Evolutionary conservation across 495 filamentous ascomycete species (phyloP).

Genomic region (Cercophora samala): DNA sequence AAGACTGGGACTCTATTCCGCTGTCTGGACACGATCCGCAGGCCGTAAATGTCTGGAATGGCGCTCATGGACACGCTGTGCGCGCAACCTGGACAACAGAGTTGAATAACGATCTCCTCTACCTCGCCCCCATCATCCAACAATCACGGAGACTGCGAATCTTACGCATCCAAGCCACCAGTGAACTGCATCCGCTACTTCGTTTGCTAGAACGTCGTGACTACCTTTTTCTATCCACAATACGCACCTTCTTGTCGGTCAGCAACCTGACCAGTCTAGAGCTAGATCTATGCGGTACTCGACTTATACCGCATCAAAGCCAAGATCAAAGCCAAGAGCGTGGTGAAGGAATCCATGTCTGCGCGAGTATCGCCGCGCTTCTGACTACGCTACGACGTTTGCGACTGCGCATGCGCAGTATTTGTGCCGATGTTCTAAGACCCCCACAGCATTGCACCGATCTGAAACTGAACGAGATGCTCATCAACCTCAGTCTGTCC

Average conservation of each 20-base stretch:
- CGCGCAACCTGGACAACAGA: not conserved
- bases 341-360: not conserved
- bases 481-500: slow-evolving; percentile 7
- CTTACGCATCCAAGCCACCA: not conserved
- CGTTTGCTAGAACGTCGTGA: not conserved
- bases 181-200: not conserved
- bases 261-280: not conserved
- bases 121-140: not conserved
- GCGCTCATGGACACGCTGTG: not conserved
- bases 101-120: not conserved
- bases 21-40: not conserved
- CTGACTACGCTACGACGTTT: not conserved
- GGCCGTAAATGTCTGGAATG: not conserved
- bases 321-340: not conserved
- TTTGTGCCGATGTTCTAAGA: not conserved
- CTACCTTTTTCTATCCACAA: not conserved
- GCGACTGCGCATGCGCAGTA: not conserved
- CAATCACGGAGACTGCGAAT: not conserved
- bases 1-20: not conserved
- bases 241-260: not conserved
- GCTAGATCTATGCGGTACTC: not conserved
- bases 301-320: not conserved
- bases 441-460: not conserved
- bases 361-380: not conserved
- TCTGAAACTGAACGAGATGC: not conserved